Evolutionary conservation across 208 protist genomes (phyloP), one percentile per base, ranked within the genome.

Genomic region (Porcisia hertigi): DNA sequence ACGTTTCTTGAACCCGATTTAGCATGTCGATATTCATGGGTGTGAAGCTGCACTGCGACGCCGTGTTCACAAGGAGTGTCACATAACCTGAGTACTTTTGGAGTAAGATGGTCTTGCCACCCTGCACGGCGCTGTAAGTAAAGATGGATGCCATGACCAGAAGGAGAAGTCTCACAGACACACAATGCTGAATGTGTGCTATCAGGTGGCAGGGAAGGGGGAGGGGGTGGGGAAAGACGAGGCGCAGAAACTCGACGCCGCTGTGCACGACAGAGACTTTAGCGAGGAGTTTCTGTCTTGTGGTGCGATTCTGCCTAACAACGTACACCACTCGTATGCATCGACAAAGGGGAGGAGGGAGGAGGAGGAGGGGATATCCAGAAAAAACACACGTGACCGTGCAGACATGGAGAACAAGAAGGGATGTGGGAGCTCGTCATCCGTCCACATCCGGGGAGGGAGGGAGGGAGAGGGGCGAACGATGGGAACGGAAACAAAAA

Each of bases 31-130:
- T 53, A 75, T 92, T 94, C 12, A 71, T 20, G 5, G 69, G 2
- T 1, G 86, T 86, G 58, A 94, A 88, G 62, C 75, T 82, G 72
- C 90, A 94, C 43, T 81, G 81, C 3, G 90, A 94, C 1, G 90
- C 90, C 7, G 86, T 85, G 70, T 94, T 94, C 34, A 92, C 87
- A 11, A 94, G 66, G 14, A 94, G 71, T 34, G 82, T 89, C 14
- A 87, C 86, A 49, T 75, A 71, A 12, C 86, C 86, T n/a, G 64
- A 76, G 73, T 89, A 90, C 41, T 80, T 74, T 8, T 82, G 66
- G 30, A 94, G 78, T n/a, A 82, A 36, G 7, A 90, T 80, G 0
- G 62, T 71, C 67, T 77, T 83, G 34, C 86, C 89, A 43, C 55
- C 59, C 25, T 77, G 75, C 8, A 67, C 30, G 2, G 78, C 84